phyloP scores from a whole-genome alignment of 768 basidiomycete species.

The Hygrocybe punicea region DNA sequence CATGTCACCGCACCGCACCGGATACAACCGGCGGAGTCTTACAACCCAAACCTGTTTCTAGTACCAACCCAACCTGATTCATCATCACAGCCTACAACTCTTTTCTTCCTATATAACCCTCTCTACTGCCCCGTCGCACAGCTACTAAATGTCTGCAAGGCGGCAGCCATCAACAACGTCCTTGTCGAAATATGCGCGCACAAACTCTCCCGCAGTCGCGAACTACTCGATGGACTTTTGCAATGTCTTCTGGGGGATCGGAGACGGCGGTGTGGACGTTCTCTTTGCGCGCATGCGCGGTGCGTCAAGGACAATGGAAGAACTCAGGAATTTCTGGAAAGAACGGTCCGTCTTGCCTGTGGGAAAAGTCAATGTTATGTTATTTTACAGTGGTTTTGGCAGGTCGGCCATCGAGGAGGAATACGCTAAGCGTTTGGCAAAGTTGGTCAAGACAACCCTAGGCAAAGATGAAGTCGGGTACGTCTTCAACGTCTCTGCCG shows the following conservation, averaged over 20 bases:
- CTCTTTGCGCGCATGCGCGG: constrained; percentile 87
- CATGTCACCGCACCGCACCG: too few species aligned
- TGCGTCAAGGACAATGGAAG: constrained; percentile 82
- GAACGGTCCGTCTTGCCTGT: constrained; percentile 63
- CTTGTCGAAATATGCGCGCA: constrained; percentile 63
- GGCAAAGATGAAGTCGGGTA: constrained; percentile 95
- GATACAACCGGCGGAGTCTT: too few species aligned
- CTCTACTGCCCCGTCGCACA: not conserved
- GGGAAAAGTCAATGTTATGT: not conserved
- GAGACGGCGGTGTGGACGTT: constrained; percentile 87
- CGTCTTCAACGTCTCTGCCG: constrained; percentile 29
- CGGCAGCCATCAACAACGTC: constrained; percentile 82
- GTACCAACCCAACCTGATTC: too few species aligned
- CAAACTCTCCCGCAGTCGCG: constrained; percentile 46
- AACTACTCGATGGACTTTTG: constrained; percentile 80
- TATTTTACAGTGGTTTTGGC: not conserved
- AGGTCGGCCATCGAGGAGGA: constrained; percentile 93
- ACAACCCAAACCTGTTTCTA: too few species aligned
- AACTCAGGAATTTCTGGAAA: constrained; percentile 85
- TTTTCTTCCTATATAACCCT: too few species aligned
- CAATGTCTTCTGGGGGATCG: constrained; percentile 92
- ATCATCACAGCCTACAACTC: too few species aligned
- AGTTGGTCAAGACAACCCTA: constrained; percentile 69
- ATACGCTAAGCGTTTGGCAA: constrained; percentile 80
- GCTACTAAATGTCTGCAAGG: constrained; percentile 39